These are phyloP conservation scores for Aspergillus luchuensis DNA, from an alignment of 2,329 filamentous ascomycete genomes.

Conservation along the genomic window DNA sequence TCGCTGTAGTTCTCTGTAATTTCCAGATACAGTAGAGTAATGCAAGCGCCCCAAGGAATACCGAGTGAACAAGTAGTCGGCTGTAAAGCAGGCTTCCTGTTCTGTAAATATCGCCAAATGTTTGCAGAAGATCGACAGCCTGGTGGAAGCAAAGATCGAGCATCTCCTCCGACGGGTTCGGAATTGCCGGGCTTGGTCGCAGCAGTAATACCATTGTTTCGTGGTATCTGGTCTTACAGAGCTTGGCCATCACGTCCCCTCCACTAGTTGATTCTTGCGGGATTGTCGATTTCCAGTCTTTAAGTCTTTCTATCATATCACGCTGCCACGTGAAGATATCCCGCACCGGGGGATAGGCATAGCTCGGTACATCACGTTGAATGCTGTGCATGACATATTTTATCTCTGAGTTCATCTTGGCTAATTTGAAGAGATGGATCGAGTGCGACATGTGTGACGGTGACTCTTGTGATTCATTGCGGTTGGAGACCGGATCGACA, in stretches of 20 bases:
- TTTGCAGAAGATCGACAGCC: constrained; percentile 44
- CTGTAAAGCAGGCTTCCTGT: constrained; percentile 51
- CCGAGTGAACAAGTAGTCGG: constrained; percentile 53
- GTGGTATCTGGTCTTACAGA: constrained; percentile 53
- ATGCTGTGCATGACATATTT: constrained; percentile 60
- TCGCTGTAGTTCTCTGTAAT: constrained; percentile 45
- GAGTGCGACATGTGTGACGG: constrained; percentile 45
- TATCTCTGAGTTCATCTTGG: constrained; percentile 58
- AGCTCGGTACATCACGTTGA: constrained; percentile 49
- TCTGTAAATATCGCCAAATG: constrained; percentile 50
- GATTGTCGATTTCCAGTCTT: constrained; percentile 45
- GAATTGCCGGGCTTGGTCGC: constrained; percentile 56
- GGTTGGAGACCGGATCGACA: background rate
- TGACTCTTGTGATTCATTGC: constrained; percentile 17
- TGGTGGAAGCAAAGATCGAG: constrained; percentile 49
- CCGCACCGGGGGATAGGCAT: constrained; percentile 52
- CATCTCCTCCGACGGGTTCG: constrained; percentile 47
- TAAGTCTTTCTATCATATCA: constrained; percentile 44
- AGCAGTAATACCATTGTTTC: constrained; percentile 53
- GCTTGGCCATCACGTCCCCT: constrained; percentile 19
- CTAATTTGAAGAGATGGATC: constrained; percentile 50
- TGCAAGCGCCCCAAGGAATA: constrained; percentile 53
- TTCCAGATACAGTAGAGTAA: constrained; percentile 56
- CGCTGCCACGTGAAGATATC: constrained; percentile 53
- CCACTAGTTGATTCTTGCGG: constrained; percentile 26